Evolutionary conservation across 2,329 filamentous ascomycete species (phyloP).

Genomic region (Aspergillus amoenus): DNA sequence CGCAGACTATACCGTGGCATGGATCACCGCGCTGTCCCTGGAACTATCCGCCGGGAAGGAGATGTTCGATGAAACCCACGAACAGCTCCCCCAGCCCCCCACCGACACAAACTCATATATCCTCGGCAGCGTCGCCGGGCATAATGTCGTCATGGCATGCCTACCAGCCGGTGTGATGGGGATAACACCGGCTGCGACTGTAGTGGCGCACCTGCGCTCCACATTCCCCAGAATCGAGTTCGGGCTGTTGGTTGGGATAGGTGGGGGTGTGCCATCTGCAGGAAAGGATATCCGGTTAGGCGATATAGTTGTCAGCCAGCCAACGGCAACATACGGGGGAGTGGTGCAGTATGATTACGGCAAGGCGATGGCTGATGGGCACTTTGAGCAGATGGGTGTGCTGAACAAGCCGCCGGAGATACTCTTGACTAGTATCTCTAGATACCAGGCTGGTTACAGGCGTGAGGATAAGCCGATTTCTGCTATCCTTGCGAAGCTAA

Average conservation of each 20-base stretch:
- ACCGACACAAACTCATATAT: not conserved
- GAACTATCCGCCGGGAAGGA: not conserved
- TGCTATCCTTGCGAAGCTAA: not conserved
- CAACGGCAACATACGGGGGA: not conserved
- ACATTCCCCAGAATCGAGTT: not conserved
- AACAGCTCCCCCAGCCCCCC: not conserved
- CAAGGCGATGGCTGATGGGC: not conserved
- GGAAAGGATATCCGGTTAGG: not conserved
- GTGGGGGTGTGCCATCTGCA: not conserved
- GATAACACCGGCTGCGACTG: not conserved
- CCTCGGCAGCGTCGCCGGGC: not conserved
- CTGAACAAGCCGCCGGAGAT: not conserved
- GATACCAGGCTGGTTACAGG: not conserved
- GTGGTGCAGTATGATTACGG: not conserved
- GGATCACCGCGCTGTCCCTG: not conserved
- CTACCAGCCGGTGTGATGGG: not conserved
- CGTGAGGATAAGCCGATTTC: not conserved
- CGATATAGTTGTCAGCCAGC: not conserved
- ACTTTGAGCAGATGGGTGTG: not conserved
- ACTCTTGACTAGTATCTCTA: not conserved
- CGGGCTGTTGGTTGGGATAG: not conserved
- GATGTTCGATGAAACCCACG: not conserved
- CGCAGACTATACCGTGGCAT: not conserved
- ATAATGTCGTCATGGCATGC: not conserved
- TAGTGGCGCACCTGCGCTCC: not conserved